Evolutionary conservation across 2,329 filamentous ascomycete species (phyloP).

Genomic region (Curvularia sp.): DNA sequence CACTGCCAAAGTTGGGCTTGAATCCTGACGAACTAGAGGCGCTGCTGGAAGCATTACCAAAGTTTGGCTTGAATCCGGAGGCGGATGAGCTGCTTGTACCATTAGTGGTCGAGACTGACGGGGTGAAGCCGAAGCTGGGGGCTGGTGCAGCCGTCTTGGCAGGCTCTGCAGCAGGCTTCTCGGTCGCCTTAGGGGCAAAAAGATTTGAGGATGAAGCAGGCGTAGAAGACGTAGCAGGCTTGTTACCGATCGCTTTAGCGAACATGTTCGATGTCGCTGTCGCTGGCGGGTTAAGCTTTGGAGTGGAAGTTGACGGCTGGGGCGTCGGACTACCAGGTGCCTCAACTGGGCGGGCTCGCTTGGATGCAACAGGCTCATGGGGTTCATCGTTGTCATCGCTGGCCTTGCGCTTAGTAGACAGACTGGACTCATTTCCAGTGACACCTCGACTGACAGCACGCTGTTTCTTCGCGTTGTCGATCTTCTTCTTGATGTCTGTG

Average conservation of each 20-base stretch:
- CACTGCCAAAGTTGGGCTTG: constrained; percentile 21
- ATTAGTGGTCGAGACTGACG: constrained; percentile 19
- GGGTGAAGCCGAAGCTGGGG: constrained; percentile 27
- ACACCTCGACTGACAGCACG: constrained; percentile 38
- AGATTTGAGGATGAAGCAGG: constrained; percentile 19
- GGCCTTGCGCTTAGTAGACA: constrained; percentile 46
- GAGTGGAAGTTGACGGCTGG: constrained; percentile 24
- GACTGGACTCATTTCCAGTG: constrained; percentile 40
- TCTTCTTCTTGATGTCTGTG: constrained; percentile 38
- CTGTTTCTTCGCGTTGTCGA: constrained; percentile 40
- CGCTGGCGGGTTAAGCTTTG: constrained; percentile 26
- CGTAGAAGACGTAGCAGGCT: constrained; percentile 22
- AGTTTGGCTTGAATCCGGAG: constrained; percentile 20
- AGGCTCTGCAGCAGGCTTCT: constrained; percentile 16
- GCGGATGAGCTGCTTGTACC: constrained; percentile 11
- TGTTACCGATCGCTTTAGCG: constrained; percentile 32
- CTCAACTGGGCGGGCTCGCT: constrained; percentile 34
- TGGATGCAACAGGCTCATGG: constrained; percentile 31
- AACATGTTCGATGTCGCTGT: constrained; percentile 35
- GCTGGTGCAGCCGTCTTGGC: constrained; percentile 17
- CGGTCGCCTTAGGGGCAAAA: constrained; percentile 19
- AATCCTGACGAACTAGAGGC: constrained; percentile 12
- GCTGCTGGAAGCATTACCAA: constrained; percentile 20
- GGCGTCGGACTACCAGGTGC: constrained; percentile 29
- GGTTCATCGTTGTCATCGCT: constrained; percentile 23